Evolutionary conservation across 371 early-diverging fungal species (phyloP), one percentile per base, ranked within the genome.

Genomic region (Umbelopsis sp.): DNA sequence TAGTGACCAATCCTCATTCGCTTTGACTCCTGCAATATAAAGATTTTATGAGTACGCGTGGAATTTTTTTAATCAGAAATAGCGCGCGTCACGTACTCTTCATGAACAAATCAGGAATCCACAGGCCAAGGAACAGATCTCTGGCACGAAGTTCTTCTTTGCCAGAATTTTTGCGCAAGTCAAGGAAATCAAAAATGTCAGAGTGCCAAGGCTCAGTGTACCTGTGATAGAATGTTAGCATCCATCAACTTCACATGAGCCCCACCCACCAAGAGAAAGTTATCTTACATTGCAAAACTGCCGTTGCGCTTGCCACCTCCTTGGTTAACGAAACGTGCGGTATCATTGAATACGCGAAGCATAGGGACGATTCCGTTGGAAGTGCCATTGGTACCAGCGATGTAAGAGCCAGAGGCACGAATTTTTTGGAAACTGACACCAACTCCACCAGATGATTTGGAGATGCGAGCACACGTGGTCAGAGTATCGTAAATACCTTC

Each of bases 51-150:
- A 65, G 24, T 29, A 5, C 0, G 22, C 6, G 20, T 18, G 29
- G 29, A 4, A 0, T 29, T 1, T 4, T 29, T 29, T 1, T 29
- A 29, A 29, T 1, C 29, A 29, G 29, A 1, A 1, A 29, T 29
- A 29, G 1, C 29, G 29, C 29, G 29, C 8, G 57, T 29, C 44
- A 66, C 72, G 50, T 70, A 71, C 99, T 92, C 78, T 95, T 82
- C 99, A 99, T 99, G 78, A 99, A 99, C 70, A 99, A 82, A 80
- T 99, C 99, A n/a, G 98, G 96, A 29, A 99, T 93, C 99, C 99
- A 99, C 65, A 99, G 85, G 0, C 96, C 99, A 74, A 93, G 94
- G 80, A 99, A 99, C 46, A 99, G 79, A 80, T 99, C 99, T 66
- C 99, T 94, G 4, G 99, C 98, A 53, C 99, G 92, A 68, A 85